Evolutionary conservation across 2,329 filamentous ascomycete species (phyloP), one percentile per base, ranked within the genome.

Genomic region (Phialophora macrospora): DNA sequence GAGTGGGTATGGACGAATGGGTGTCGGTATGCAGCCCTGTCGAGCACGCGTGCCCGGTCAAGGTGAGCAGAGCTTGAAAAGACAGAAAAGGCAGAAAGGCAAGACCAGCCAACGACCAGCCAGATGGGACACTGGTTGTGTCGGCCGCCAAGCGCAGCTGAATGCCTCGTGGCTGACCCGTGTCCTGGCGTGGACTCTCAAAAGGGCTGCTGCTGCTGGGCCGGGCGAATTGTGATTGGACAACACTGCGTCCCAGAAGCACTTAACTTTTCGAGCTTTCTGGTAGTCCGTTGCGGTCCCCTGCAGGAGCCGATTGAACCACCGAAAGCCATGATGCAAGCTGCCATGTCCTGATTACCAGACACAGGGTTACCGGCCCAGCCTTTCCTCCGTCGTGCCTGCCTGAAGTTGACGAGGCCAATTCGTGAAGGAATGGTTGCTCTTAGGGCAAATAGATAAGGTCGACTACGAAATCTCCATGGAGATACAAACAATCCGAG

Each of bases 261-360:
- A 38, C 58, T 44, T 60, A 48, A 52, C 28, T 44, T 60, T 44
- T 20, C 4, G 41, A 60, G 58, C 58, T 41, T 51, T 51, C 32
- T 46, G 48, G 41, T 49, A 38, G 44, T 55, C n/a, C n/a, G 44
- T 62, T 48, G 51, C 46, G 22, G 44, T 55, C n/a, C 61, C 64
- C 64, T 66, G 67, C 67, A 65, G 55, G 41, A 64, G 64, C 67
- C 64, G 64, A 62, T 64, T 66, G 65, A 64, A 34, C 55, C 46
- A 30, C 32, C 51, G 32, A 28, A 17, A 51, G 22, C 38, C 12
- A 12, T 51, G 24, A 17, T 55, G 24, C 26, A 55, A 12, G 52
- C 52, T 55, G 4, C 32, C 1, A 49, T 12, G n/a, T 51, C 22
- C 52, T 32, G 52, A 55, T 55, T 55, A 34, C 52, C 7, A 12